Conservation (phyloP, 768 basidiomycete genomes). For the Leccinellum luteum region DNA sequence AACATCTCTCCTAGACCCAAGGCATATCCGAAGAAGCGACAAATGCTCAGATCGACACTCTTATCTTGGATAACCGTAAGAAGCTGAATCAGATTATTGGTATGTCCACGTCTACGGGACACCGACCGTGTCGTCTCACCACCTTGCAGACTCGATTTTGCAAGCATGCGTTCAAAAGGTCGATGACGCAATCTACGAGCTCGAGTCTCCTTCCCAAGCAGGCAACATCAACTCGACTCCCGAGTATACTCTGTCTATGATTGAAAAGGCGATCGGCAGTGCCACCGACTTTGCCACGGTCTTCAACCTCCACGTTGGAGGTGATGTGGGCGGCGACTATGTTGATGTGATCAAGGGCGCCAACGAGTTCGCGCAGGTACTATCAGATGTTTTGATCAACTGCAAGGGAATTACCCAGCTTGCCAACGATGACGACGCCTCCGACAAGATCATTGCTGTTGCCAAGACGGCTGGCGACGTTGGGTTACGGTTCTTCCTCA, state of each 20-base stretch:
- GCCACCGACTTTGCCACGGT: constrained; percentile 95
- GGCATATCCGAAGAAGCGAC: constrained; percentile 85
- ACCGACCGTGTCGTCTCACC: constrained; percentile 6
- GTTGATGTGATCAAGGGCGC: constrained; percentile 98
- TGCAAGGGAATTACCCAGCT: constrained; percentile 95
- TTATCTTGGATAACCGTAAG: constrained; percentile 96
- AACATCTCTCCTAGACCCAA: constrained; percentile 54
- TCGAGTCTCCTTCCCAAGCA: constrained; percentile 92
- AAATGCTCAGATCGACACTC: constrained; percentile 94
- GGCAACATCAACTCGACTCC: constrained; percentile 98
- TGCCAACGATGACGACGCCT: constrained; percentile 85
- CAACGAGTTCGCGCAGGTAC: constrained; percentile 92
- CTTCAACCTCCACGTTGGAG: constrained; percentile 87
- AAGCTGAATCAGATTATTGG: constrained; percentile 97
- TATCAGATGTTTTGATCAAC: constrained; percentile 89
- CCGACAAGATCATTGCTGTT: constrained; percentile 82
- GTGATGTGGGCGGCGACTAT: constrained; percentile 87
- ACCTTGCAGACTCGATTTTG: constrained; percentile 82
- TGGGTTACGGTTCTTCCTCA: constrained; percentile 89
- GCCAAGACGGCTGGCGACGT: constrained; percentile 88
- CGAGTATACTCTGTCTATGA: constrained; percentile 97
- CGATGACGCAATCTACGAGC: constrained; percentile 95
- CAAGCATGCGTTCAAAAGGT: constrained; percentile 97
- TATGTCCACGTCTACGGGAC: constrained; percentile 29
- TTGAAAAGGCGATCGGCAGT: constrained; percentile 93